Evolutionary conservation across 441 rosid genomes (phyloP), one percentile per base, ranked within the genome.

Genomic region (Gossypium davidsonii): DNA sequence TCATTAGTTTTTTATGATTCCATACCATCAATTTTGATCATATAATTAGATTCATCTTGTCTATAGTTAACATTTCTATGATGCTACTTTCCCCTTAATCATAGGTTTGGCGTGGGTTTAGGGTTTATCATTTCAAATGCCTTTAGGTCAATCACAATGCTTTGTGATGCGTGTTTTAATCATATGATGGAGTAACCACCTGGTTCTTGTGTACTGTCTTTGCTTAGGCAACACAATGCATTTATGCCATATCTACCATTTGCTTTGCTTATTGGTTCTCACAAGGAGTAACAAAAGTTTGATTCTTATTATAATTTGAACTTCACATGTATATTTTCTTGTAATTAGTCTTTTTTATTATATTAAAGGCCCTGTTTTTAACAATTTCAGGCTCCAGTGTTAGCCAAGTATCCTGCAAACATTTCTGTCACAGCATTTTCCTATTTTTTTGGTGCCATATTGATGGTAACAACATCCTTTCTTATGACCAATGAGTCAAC

Each of bases 371-470:
- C 7, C 14, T 25, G 10, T 23, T 28, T 72, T 72, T 49, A 66
- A 65, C 76, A 71, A 55, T 83, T 85, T 74, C 87, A 94, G 99
- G 98, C 97, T 14, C 89, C 97, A 1, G 72, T 95, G 83, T 78
- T 95, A 80, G 79, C 84, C 56, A 89, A 90, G 79, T 95, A 93
- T 81, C 98, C 95, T 4, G 93, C 98, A 75, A 92, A 85, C 83
- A 81, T 95, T 78, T 91, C 98, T 39, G 96, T 95, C 74, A 82
- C 95, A 60, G 98, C 99, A 17, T 80, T 72, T 70, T 88, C 99
- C 63, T 95, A 95, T 84, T 82, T 84, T 68, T 95, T 90, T 70
- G 99, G 99, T 58, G 83, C 95, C 71, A 8, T 83, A 17, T 84
- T 91, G 51, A 90, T 95, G 96, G 93, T 93, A 37, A 67, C 82